A percentile compares a stretch with the other conserved stretches of the same genome.
Conservation (phyloP, 2,329 filamentous ascomycete species). For the Cephalotrichum gorgonifer region DNA sequence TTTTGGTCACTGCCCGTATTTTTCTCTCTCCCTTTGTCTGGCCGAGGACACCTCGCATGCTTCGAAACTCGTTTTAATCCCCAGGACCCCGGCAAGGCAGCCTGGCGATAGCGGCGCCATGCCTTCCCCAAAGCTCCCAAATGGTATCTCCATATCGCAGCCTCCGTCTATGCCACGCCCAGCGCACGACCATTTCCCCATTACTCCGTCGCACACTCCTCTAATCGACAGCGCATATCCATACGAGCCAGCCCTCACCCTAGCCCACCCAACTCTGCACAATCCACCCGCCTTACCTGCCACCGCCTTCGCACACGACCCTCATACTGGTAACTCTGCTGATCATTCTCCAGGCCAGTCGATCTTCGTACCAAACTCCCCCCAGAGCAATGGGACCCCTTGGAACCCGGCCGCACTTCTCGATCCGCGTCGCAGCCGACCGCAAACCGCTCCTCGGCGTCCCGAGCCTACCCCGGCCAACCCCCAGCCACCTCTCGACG, state of each 20-base stretch:
- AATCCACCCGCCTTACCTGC: background rate
- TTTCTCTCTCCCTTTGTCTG: background rate
- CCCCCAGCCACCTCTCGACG: background rate
- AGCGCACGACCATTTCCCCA: background rate
- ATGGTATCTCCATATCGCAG: background rate
- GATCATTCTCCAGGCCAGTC: background rate
- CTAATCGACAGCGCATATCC: background rate
- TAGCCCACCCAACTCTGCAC: background rate
- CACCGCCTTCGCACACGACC: background rate
- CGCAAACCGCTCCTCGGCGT: conserved; percentile 42
- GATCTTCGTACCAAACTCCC: background rate
- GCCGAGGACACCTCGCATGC: background rate
- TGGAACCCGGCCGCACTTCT: conserved; percentile 32
- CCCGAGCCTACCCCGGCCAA: conserved; percentile 7
- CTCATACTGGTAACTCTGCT: background rate
- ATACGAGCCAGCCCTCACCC: background rate
- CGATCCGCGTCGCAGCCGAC: conserved; percentile 37
- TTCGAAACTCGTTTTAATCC: background rate
- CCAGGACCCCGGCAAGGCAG: background rate
- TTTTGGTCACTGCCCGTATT: background rate
- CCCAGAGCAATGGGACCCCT: conserved; percentile 6
- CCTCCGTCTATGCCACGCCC: background rate
- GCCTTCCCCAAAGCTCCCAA: conserved; percentile 3
- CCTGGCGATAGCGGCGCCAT: conserved; percentile 1
- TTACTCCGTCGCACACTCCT: background rate